Percentiles rank a stretch among this genome's conserved stretches.
These are phyloP conservation scores for Apium graveolens DNA, from an alignment of 129 eudicot genomes.

Conservation along the genomic window DNA sequence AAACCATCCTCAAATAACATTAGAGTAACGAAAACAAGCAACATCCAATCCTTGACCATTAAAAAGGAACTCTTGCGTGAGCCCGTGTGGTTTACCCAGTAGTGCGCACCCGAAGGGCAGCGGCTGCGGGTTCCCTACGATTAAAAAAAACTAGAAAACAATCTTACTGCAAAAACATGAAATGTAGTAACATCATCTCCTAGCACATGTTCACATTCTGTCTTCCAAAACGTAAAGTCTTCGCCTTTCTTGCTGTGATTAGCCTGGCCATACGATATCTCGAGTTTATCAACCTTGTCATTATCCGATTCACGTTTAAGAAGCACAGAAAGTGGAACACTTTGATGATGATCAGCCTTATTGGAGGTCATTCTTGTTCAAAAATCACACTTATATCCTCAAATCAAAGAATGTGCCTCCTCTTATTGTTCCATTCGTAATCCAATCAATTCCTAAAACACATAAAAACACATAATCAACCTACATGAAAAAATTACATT, in stretches of 20 bases:
- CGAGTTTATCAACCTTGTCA: conserved; percentile 86
- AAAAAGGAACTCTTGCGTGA: too few species aligned
- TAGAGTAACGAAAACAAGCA: background rate
- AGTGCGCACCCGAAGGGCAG: too few species aligned
- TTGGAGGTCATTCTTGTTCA: conserved; percentile 38
- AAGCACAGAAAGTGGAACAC: conserved; percentile 83
- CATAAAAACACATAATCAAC: background rate
- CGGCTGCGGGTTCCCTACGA: too few species aligned
- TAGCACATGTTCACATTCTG: conserved; percentile 63
- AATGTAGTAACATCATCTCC: conserved; percentile 88
- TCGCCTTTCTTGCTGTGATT: conserved; percentile 94
- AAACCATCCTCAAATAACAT: background rate
- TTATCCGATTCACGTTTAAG: conserved; percentile 73
- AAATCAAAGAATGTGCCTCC: conserved; percentile 13
- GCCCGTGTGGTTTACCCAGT: too few species aligned
- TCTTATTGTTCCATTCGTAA: conserved; percentile 18
- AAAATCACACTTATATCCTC: background rate
- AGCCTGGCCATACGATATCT: conserved; percentile 60
- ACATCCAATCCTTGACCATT: background rate
- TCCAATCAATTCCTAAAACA: conserved; percentile 26
- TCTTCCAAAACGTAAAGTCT: conserved; percentile 66
- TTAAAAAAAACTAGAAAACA: too few species aligned
- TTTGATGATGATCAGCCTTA: conserved; percentile 55
- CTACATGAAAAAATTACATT: background rate
- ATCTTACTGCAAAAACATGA: conserved; percentile 74